A percentile compares a stretch with the other conserved stretches of the same genome.
These are phyloP conservation scores for Fragaria iinumae DNA, from an alignment of 306 rosid species.

Conservation along the genomic window DNA sequence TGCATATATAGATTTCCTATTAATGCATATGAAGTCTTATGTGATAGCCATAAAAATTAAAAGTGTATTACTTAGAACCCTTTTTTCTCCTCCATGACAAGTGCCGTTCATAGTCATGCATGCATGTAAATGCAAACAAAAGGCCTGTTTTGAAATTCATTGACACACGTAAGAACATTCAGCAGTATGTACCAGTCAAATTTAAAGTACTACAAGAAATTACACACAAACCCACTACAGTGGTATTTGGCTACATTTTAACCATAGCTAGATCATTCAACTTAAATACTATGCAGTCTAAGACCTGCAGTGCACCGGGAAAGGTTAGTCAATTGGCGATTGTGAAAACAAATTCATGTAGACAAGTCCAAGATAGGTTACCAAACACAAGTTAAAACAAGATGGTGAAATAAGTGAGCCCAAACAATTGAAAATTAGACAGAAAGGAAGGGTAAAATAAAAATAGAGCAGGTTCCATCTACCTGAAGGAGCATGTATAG, in stretches of 20 bases:
- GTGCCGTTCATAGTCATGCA: neutral
- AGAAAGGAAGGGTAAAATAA: neutral
- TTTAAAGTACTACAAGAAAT: neutral
- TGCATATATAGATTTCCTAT: neutral
- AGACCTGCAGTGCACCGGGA: neutral
- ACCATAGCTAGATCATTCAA: neutral
- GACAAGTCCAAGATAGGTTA: slow-evolving; percentile 12
- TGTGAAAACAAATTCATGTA: slow-evolving; percentile 9
- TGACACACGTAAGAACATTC: neutral
- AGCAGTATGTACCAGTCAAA: neutral
- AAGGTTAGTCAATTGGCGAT: neutral
- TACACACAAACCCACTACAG: neutral
- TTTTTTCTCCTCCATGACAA: neutral
- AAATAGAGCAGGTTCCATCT: slow-evolving; percentile 22
- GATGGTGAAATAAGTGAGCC: slow-evolving; percentile 6
- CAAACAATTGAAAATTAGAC: slow-evolving; percentile 11
- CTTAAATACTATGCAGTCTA: neutral
- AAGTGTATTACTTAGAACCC: neutral
- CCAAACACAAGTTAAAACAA: slow-evolving; percentile 14
- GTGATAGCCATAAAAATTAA: neutral
- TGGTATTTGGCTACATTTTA: neutral
- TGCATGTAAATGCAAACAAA: neutral
- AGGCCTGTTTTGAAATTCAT: neutral
- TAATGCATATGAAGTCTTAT: neutral
- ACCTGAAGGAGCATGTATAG: slow-evolving; percentile 75